These are phyloP conservation scores for Zymoseptoria brevis DNA, from an alignment of 2,329 filamentous ascomycete genomes.

Conservation along the genomic window DNA sequence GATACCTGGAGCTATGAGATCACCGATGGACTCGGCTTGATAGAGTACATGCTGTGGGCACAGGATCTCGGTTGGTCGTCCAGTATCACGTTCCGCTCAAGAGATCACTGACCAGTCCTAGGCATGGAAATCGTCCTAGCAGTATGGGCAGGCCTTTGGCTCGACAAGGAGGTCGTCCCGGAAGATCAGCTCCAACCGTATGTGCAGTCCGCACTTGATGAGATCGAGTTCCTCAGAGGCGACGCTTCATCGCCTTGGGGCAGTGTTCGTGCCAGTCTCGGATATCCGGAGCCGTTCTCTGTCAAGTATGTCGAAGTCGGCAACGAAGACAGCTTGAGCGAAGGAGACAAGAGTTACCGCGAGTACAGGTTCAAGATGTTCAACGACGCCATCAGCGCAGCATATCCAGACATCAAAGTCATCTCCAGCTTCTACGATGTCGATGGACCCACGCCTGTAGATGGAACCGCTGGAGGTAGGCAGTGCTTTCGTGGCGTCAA, in stretches of 20 bases:
- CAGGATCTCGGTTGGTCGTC: constrained; percentile 40
- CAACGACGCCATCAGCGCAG: constrained; percentile 49
- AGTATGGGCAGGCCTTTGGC: constrained; percentile 50
- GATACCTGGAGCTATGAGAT: constrained; percentile 54
- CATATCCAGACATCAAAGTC: constrained; percentile 51
- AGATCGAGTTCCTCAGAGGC: constrained; percentile 57
- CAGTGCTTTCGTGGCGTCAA: not conserved
- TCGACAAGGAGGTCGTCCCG: constrained; percentile 43
- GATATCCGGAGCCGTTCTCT: constrained; percentile 53
- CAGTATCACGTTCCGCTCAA: not conserved
- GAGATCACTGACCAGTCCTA: constrained; percentile 2
- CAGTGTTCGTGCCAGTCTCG: constrained; percentile 49
- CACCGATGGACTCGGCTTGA: constrained; percentile 53
- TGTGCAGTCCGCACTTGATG: constrained; percentile 53
- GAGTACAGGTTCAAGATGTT: constrained; percentile 52
- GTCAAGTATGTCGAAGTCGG: constrained; percentile 58
- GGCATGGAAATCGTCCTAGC: constrained; percentile 49
- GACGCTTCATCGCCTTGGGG: constrained; percentile 49
- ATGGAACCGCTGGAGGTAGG: constrained; percentile 1
- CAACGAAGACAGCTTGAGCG: constrained; percentile 58
- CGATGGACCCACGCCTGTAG: constrained; percentile 9
- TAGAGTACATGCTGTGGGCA: constrained; percentile 54
- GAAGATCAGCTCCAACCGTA: constrained; percentile 40
- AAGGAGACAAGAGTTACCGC: constrained; percentile 32
- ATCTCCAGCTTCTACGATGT: constrained; percentile 41